Evolutionary conservation across 2,329 filamentous ascomycete species (phyloP).

Genomic region (Pyrenophora graminea): DNA sequence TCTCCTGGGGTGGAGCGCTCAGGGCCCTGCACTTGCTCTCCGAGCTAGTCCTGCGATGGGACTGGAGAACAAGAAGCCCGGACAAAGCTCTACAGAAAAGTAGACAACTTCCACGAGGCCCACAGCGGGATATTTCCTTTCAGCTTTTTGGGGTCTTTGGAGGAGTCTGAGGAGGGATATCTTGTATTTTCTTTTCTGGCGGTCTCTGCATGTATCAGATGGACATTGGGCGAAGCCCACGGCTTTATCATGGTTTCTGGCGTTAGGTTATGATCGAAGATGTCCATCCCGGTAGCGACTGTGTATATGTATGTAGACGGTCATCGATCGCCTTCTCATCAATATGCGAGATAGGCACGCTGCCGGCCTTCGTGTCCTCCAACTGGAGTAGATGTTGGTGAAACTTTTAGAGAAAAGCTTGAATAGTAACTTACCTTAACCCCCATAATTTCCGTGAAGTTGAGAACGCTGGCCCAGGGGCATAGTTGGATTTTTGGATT

Average conservation of each 20-base stretch:
- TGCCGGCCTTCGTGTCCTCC: conserved; percentile 50
- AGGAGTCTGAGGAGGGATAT: too few relatives aligned
- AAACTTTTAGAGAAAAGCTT: not conserved
- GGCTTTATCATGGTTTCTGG: too few relatives aligned
- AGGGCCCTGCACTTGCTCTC: not conserved
- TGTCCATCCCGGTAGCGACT: too few relatives aligned
- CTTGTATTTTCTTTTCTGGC: too few relatives aligned
- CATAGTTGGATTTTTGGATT: too few relatives aligned
- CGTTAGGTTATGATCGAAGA: too few relatives aligned
- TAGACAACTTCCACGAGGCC: too few relatives aligned
- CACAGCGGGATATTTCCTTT: too few relatives aligned
- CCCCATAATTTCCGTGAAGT: conserved; percentile 51
- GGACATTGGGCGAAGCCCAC: too few relatives aligned
- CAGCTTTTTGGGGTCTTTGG: too few relatives aligned
- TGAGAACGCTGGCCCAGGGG: conserved; percentile 50
- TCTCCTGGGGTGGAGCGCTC: not conserved
- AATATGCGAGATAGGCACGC: conserved; percentile 39
- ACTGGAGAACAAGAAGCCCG: not conserved
- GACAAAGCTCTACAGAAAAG: not conserved
- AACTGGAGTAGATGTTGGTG: conserved; percentile 29
- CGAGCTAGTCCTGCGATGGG: too few relatives aligned
- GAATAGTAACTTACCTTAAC: conserved; percentile 33
- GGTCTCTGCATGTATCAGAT: too few relatives aligned
- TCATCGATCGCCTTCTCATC: conserved; percentile 20
- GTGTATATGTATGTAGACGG: conserved; percentile 16